Percentiles rank a stretch among this genome's conserved stretches.
Evolutionary conservation across 768 basidiomycete species (phyloP).

Genomic region (Fibroporia radiculosa): DNA sequence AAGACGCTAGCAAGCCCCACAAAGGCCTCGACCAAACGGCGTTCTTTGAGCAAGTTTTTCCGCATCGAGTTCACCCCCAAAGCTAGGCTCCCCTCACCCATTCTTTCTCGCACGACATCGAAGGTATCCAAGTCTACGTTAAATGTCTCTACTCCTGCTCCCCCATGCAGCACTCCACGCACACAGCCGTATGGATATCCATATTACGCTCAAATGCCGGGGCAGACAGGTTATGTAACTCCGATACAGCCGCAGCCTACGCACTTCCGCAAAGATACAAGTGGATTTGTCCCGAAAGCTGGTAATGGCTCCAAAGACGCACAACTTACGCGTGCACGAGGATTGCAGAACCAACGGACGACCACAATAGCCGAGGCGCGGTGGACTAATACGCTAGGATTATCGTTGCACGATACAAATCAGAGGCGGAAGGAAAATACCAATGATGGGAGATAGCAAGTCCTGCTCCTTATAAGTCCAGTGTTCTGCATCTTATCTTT

Average conservation of each 20-base stretch:
- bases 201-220: conserved; percentile 16
- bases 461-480: no score
- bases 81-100: neutral
- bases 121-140: neutral
- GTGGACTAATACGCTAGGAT: neutral
- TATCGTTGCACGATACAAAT: neutral
- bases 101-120: neutral
- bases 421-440: no score
- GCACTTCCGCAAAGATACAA: neutral
- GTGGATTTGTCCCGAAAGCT: neutral
- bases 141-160: neutral
- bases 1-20: neutral
- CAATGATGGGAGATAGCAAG: no score
- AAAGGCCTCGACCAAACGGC: neutral
- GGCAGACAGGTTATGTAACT: neutral
- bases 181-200: conserved; percentile 21
- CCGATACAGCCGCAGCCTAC: neutral
- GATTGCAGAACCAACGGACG: neutral
- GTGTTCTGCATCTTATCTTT: no score
- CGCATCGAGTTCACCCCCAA: neutral
- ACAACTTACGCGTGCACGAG: neutral
- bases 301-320: neutral
- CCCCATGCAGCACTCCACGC: conserved; percentile 7
- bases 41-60: neutral
- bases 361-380: neutral